A percentile compares a stretch with the other conserved stretches of the same genome.
Conservation (phyloP, 768 basidiomycete genomes). For the Lentinus tigrinus region DNA sequence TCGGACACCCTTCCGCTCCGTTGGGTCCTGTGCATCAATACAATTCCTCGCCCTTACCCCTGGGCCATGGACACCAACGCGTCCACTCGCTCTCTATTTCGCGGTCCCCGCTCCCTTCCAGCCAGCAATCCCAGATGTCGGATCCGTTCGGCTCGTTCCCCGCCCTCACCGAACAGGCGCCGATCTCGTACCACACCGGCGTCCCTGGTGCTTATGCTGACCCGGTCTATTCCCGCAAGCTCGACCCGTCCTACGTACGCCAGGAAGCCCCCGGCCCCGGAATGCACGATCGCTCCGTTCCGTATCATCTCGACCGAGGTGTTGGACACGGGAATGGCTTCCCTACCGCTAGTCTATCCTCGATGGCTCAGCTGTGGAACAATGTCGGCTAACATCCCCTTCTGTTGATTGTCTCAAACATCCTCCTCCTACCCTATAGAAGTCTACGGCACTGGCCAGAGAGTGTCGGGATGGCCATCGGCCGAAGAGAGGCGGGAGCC, state of each 20-base stretch:
- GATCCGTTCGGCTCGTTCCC: constrained; percentile 14
- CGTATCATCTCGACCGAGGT: constrained; percentile 8
- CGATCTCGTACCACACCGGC: constrained; percentile 13
- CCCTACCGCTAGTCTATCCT: constrained; percentile 5
- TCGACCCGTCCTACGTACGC: constrained; percentile 5
- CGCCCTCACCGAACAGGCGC: constrained; percentile 5
- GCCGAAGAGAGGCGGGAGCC: no score
- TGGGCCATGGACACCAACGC: constrained; percentile 4
- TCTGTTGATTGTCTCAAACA: neutral
- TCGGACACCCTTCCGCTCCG: neutral
- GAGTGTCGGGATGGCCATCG: neutral
- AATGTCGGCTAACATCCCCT: constrained; percentile 7
- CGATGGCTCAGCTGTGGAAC: constrained; percentile 18
- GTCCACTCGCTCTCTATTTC: constrained; percentile 4
- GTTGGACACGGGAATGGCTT: neutral
- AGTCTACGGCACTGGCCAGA: neutral
- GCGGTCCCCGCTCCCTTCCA: constrained; percentile 8
- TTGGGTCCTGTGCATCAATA: neutral
- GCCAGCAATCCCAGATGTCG: constrained; percentile 8
- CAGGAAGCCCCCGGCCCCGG: constrained; percentile 9
- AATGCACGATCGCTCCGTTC: constrained; percentile 1
- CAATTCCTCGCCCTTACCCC: neutral
- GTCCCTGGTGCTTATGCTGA: constrained; percentile 19
- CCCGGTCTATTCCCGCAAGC: constrained; percentile 14
- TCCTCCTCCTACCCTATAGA: neutral